Conservation (phyloP, 495 filamentous ascomycete species). For the Trichoderma erinaceum region DNA sequence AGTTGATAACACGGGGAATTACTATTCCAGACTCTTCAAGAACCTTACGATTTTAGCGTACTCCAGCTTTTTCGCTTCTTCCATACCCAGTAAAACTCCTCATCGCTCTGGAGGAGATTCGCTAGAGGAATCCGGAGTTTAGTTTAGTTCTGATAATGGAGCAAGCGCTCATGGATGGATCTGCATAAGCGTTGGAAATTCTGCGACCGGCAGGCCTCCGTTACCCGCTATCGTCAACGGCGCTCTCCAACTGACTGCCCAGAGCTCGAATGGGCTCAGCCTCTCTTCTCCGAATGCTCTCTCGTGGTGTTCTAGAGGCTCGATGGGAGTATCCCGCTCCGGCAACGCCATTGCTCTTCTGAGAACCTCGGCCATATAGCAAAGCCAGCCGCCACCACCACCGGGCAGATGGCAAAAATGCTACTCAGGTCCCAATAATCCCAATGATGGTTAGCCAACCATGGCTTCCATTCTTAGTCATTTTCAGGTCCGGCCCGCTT, state of each 20-base stretch:
- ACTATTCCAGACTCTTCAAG: not conserved
- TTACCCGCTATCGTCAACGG: not conserved
- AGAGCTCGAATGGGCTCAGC: not conserved
- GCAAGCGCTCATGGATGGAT: not conserved
- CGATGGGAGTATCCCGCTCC: not conserved
- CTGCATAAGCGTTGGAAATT: not conserved
- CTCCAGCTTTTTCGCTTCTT: not conserved
- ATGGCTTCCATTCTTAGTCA: not conserved
- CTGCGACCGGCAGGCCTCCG: not conserved
- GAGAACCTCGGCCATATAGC: slow-evolving; percentile 1
- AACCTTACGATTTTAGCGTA: not conserved
- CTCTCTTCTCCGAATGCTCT: not conserved
- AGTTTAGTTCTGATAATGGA: slow-evolving; percentile 3
- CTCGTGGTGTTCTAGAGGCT: not conserved
- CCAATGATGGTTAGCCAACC: too few species aligned
- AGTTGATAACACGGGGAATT: slow-evolving; percentile 1
- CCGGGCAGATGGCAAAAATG: not conserved
- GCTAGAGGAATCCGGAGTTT: not conserved
- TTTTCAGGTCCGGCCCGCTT: slow-evolving; percentile 5
- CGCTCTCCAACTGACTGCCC: not conserved
- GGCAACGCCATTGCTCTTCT: not conserved
- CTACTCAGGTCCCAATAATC: not conserved
- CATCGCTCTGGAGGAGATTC: not conserved
- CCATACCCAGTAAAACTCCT: too few species aligned
- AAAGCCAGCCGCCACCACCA: slow-evolving; percentile 7